Percentiles rank a stretch among this genome's conserved stretches.
Conservation (phyloP, 208 protist species). For the Acanthamoeba triangularis region DNA sequence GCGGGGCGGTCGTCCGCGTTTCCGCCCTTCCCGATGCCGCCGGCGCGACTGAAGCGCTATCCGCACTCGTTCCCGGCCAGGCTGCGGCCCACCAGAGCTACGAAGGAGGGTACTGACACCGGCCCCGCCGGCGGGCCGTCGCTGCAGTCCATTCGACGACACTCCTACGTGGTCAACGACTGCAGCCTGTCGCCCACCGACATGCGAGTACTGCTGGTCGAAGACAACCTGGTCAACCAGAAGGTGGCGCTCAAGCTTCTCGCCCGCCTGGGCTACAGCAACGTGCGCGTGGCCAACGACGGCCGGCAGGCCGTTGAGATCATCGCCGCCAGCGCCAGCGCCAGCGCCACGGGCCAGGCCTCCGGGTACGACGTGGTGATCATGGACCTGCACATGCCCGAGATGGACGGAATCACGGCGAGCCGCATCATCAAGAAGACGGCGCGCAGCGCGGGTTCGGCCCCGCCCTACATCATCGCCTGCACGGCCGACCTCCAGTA, state of each 20-base stretch:
- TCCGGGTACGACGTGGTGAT: neutral
- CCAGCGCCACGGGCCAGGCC: neutral
- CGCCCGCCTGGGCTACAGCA: neutral
- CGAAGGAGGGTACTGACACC: too few relatives aligned
- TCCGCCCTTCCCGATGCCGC: neutral
- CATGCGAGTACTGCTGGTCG: slow-evolving; percentile 31
- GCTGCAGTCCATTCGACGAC: neutral
- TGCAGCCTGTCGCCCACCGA: neutral
- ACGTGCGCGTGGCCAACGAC: neutral
- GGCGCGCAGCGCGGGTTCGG: neutral
- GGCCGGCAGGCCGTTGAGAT: neutral
- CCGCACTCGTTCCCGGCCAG: neutral
- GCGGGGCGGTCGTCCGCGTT: neutral
- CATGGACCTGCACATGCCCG: slow-evolving; percentile 66
- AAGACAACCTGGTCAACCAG: slow-evolving; percentile 66
- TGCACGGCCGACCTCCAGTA: slow-evolving; percentile 72
- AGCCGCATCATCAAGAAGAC: slow-evolving; percentile 15
- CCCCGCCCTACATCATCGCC: slow-evolving; percentile 60
- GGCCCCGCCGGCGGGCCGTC: neutral
- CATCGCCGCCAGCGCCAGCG: neutral
- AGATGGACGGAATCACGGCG: slow-evolving; percentile 69
- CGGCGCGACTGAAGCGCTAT: too few relatives aligned
- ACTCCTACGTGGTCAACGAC: neutral
- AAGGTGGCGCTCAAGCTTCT: slow-evolving; percentile 63
- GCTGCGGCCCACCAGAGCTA: too few relatives aligned